Percentiles rank a stretch among this genome's conserved stretches.
Evolutionary conservation across 2,329 filamentous ascomycete genomes (phyloP).

Genomic region (Aspergillus candidus): DNA sequence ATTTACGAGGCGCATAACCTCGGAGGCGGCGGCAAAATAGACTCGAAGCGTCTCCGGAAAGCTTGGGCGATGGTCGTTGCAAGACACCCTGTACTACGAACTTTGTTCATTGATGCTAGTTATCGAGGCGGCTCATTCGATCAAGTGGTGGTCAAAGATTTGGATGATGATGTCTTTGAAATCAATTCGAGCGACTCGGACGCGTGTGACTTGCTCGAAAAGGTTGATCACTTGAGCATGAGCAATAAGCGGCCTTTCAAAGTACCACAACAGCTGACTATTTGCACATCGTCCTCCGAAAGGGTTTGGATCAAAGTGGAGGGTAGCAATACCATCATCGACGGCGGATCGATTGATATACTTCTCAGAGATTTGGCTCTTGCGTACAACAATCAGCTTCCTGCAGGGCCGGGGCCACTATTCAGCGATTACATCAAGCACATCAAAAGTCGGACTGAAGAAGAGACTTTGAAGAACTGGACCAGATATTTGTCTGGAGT

Average conservation of each 20-base stretch:
- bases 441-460: slow-evolving; percentile 22
- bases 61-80: slow-evolving; percentile 30
- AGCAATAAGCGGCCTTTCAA: slow-evolving; percentile 21
- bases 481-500: slow-evolving; percentile 29
- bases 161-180: slow-evolving; percentile 20
- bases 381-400: slow-evolving; percentile 27
- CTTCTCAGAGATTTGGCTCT: slow-evolving; percentile 27
- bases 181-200: slow-evolving; percentile 26
- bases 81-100: slow-evolving; percentile 30
- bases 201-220: slow-evolving; percentile 22
- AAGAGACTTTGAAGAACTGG: slow-evolving; percentile 29
- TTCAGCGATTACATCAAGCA: slow-evolving; percentile 37
- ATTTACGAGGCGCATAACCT: slow-evolving; percentile 28
- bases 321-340: slow-evolving; percentile 35
- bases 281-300: slow-evolving; percentile 28
- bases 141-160: slow-evolving; percentile 30
- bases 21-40: slow-evolving; percentile 14
- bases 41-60: slow-evolving; percentile 22
- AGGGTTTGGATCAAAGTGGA: slow-evolving; percentile 31
- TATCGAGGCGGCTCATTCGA: slow-evolving; percentile 32
- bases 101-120: slow-evolving; percentile 30
- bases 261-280: slow-evolving; percentile 29
- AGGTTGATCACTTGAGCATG: slow-evolving; percentile 22
- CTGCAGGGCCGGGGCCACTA: slow-evolving; percentile 22
- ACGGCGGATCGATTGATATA: slow-evolving; percentile 30